Evolutionary conservation across 2,329 filamentous ascomycete genomes (phyloP).

Genomic region (Xylariales sp.): DNA sequence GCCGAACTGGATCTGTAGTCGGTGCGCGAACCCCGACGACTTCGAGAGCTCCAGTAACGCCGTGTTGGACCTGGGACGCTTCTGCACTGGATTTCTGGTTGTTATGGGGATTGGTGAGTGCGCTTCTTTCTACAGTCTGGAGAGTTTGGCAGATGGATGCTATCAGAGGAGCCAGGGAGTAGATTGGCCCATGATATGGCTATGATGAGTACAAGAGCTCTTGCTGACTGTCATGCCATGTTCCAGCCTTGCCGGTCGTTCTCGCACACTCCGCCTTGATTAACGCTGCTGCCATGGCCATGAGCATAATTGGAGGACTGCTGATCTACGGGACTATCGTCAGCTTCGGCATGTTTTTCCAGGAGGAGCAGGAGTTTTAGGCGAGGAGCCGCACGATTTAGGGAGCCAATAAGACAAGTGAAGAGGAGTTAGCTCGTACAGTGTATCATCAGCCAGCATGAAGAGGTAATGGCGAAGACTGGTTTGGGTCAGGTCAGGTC

Average conservation of each 20-base stretch:
- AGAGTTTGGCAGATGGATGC: too few relatives aligned
- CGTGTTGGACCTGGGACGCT: slow-evolving; percentile 87
- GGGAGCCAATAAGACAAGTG: too few relatives aligned
- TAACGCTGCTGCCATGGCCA: slow-evolving; percentile 78
- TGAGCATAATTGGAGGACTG: slow-evolving; percentile 88
- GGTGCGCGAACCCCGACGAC: slow-evolving; percentile 88
- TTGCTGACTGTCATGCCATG: too few relatives aligned
- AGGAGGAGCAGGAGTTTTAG: slow-evolving; percentile 93
- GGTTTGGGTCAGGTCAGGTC: background rate
- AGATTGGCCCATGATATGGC: too few relatives aligned
- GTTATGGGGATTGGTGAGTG: slow-evolving; percentile 87
- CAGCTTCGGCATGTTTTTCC: slow-evolving; percentile 97
- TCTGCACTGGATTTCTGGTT: slow-evolving; percentile 91
- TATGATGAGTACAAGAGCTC: too few relatives aligned
- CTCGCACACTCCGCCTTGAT: slow-evolving; percentile 87
- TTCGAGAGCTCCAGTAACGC: slow-evolving; percentile 81
- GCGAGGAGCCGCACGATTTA: background rate
- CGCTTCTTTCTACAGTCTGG: slow-evolving; percentile 6
- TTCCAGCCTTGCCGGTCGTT: slow-evolving; percentile 74
- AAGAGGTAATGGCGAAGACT: slow-evolving; percentile 2
- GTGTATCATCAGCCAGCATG: slow-evolving; percentile 6
- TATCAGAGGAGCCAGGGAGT: too few relatives aligned
- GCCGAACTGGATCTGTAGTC: slow-evolving; percentile 92
- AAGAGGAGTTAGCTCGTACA: background rate
- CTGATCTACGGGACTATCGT: slow-evolving; percentile 98